These are phyloP conservation scores for Papiliotrema terrestris DNA, from an alignment of 1,284 basidiomycete species.

Conservation along the genomic window DNA sequence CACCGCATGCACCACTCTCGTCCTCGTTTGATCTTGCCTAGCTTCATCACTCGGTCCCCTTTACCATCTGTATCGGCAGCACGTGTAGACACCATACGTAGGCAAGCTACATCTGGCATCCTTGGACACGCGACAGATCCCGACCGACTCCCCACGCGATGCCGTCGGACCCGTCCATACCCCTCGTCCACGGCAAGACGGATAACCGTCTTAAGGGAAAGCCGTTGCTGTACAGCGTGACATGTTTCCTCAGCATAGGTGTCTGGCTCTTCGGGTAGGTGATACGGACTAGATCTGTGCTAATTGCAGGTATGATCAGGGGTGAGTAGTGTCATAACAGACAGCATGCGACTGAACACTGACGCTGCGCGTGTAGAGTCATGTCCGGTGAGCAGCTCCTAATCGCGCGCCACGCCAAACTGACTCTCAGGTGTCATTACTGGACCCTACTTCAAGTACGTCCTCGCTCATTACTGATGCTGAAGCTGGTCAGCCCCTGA, in stretches of 20 bases:
- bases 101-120: no score
- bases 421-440: conserved; percentile 74
- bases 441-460: conserved; percentile 73
- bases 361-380: conserved; percentile 11
- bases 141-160: conserved; percentile 10
- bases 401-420: neutral
- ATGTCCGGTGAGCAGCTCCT: conserved; percentile 42
- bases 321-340: conserved; percentile 47
- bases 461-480: neutral
- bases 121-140: no score
- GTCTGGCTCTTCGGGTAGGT: conserved; percentile 61
- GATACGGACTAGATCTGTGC: neutral
- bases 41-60: neutral
- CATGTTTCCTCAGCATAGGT: conserved; percentile 51
- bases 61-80: neutral
- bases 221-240: conserved; percentile 57
- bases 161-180: conserved; percentile 30
- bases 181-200: conserved; percentile 34
- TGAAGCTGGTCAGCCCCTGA: neutral
- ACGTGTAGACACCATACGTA: neutral
- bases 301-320: conserved; percentile 69
- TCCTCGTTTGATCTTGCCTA: no score
- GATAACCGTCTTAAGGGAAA: conserved; percentile 66
- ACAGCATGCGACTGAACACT: neutral
- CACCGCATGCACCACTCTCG: no score